Conservation (phyloP, 2,329 filamentous ascomycete genomes). For the Colletotrichum ledebouriae region DNA sequence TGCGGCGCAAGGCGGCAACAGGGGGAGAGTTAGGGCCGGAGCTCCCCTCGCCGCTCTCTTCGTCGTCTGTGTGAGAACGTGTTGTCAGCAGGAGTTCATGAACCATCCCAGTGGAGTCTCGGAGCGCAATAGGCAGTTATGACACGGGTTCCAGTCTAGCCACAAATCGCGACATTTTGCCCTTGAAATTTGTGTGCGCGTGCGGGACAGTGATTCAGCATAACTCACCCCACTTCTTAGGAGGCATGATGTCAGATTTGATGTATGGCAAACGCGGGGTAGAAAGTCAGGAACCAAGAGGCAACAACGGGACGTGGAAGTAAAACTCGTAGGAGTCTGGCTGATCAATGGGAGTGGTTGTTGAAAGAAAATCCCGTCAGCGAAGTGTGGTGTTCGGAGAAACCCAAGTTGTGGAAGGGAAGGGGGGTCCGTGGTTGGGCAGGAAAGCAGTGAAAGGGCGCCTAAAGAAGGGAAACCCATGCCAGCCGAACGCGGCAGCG, state of each 20-base stretch:
- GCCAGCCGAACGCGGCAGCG: constrained; percentile 34
- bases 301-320: background rate
- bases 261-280: constrained; percentile 19
- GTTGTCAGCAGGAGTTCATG: constrained; percentile 18
- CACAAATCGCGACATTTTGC: constrained; percentile 41
- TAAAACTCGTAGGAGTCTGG: constrained; percentile 1
- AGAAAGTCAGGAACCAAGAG: constrained; percentile 9
- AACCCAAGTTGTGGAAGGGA: constrained; percentile 37
- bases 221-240: constrained; percentile 60
- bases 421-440: constrained; percentile 40
- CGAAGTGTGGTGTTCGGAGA: constrained; percentile 29
- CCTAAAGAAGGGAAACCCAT: constrained; percentile 34
- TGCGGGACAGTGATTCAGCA: constrained; percentile 37
- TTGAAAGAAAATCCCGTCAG: constrained; percentile 4
- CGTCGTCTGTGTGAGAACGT: constrained; percentile 52
- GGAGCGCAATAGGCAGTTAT: background rate
- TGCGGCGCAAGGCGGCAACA: constrained; percentile 57
- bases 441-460: constrained; percentile 33
- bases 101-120: background rate
- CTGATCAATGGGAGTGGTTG: constrained; percentile 7
- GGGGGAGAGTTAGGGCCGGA: constrained; percentile 55
- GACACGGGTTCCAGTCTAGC: background rate
- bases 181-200: constrained; percentile 37
- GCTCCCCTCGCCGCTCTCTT: constrained; percentile 54
- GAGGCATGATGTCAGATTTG: constrained; percentile 56